A percentile compares a stretch with the other conserved stretches of the same genome.
Evolutionary conservation across 2,329 filamentous ascomycete genomes (phyloP).

Genomic region (Colletotrichum tabaci): DNA sequence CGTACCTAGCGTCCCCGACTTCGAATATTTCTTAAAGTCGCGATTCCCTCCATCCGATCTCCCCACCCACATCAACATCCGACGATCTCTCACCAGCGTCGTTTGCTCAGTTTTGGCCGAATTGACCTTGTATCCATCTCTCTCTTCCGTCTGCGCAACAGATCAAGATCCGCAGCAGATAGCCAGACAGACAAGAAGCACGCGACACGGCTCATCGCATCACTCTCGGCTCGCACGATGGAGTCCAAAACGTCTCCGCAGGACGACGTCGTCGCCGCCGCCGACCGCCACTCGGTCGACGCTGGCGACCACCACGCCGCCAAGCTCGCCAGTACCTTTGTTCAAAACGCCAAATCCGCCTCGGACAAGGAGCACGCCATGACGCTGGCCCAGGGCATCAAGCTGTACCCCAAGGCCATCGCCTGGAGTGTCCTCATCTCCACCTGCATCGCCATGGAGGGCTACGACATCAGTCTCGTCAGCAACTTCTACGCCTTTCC

Average conservation of each 20-base stretch:
- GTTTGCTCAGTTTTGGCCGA: background rate
- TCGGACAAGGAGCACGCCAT: conserved; percentile 77
- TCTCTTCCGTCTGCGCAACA: conserved; percentile 1
- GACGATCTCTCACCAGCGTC: background rate
- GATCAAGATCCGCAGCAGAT: background rate
- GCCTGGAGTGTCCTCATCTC: conserved; percentile 88
- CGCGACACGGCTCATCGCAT: background rate
- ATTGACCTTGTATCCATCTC: background rate
- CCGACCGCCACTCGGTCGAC: conserved; percentile 33
- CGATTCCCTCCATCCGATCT: conserved; percentile 14
- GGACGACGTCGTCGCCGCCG: conserved; percentile 30
- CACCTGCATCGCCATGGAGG: conserved; percentile 94
- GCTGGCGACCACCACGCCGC: conserved; percentile 26
- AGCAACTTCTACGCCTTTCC: conserved; percentile 82
- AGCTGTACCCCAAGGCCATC: conserved; percentile 89
- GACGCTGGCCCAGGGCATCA: conserved; percentile 82
- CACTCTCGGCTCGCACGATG: conserved; percentile 14
- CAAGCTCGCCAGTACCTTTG: conserved; percentile 53
- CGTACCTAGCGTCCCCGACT: conserved; percentile 7
- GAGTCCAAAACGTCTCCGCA: conserved; percentile 25
- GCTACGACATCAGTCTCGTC: conserved; percentile 85
- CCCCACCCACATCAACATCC: background rate
- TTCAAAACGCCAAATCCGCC: conserved; percentile 64
- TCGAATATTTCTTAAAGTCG: conserved; percentile 24
- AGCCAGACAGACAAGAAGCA: background rate